phyloP scores from a whole-genome alignment of 2,329 filamentous ascomycete species.

The Trichocomaceae sp. region DNA sequence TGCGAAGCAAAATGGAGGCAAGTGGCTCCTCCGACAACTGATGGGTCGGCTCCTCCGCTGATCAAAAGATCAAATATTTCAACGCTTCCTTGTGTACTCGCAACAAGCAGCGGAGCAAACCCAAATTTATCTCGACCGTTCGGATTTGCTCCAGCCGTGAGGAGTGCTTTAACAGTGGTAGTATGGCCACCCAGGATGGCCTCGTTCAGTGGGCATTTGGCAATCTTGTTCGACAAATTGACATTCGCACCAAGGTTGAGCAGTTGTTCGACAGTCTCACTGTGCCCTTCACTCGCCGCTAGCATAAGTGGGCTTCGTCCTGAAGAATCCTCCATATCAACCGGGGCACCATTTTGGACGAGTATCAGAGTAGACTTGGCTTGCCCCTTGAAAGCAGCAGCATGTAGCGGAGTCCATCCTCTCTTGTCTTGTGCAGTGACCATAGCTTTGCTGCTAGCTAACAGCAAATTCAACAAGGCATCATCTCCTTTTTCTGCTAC shows the following conservation, averaged over 20 bases:
- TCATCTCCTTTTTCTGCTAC: neutral
- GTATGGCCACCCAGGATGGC: neutral
- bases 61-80: neutral
- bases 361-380: neutral
- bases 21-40: neutral
- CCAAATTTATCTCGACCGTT: neutral
- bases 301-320: slow-evolving; percentile 3
- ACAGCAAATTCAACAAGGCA: neutral
- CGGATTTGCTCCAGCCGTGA: neutral
- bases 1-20: neutral
- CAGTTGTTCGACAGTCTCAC: neutral
- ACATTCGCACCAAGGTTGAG: neutral
- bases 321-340: neutral
- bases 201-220: neutral
- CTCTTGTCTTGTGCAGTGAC: neutral
- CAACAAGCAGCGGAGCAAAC: neutral
- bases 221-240: neutral
- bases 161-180: neutral
- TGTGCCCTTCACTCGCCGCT: neutral
- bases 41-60: neutral
- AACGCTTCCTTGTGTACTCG: neutral
- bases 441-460: neutral
- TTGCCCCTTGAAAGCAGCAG: neutral
- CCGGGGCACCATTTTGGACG: neutral
- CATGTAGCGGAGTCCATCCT: slow-evolving; percentile 1